These are phyloP conservation scores for Alternaria consortialis DNA, from an alignment of 2,329 filamentous ascomycete species.

Conservation along the genomic window DNA sequence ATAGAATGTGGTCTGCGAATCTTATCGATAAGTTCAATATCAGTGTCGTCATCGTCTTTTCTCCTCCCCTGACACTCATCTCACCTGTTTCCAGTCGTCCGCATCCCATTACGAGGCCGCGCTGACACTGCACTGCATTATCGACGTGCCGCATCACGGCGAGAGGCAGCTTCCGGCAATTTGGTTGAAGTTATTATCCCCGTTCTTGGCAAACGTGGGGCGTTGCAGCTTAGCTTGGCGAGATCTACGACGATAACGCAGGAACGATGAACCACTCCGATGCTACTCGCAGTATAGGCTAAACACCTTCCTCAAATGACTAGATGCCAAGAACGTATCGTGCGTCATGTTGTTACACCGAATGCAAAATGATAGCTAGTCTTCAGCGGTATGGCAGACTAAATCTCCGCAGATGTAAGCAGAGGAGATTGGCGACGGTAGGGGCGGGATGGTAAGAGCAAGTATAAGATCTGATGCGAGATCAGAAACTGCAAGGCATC, in stretches of 20 bases:
- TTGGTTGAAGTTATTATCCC: background rate
- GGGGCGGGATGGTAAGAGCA: background rate
- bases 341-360: background rate
- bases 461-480: background rate
- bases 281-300: background rate
- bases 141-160: background rate
- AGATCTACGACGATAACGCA: background rate
- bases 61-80: background rate
- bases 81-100: background rate
- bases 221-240: background rate
- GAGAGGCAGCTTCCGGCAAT: background rate
- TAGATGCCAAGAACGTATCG: background rate
- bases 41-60: background rate
- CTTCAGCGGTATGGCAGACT: background rate
- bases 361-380: background rate
- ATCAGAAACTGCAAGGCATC: background rate
- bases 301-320: background rate
- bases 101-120: background rate
- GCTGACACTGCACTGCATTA: background rate
- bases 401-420: background rate
- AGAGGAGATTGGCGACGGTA: background rate
- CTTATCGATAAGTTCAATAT: background rate
- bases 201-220: slow-evolving; percentile 1
- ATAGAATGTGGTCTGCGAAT: too few species aligned
- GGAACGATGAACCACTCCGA: background rate